phyloP scores from a whole-genome alignment of 164 flowering plant species.

The Annona squamosa region DNA sequence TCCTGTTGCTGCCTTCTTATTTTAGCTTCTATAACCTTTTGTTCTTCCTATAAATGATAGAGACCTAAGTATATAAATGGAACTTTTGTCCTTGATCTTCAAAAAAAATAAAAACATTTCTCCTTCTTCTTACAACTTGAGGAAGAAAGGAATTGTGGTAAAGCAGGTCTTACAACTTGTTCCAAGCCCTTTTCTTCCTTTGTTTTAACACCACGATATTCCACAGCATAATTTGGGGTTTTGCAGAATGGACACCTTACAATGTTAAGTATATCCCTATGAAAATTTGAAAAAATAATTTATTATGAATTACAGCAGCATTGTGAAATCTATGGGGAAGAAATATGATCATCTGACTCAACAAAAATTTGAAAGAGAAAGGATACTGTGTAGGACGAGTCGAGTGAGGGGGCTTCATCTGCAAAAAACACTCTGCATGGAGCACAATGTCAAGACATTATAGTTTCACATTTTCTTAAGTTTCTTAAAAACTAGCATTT shows the following conservation, averaged over 20 bases:
- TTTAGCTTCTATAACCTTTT: conserved; percentile 93
- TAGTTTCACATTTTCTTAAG: no score
- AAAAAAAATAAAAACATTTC: not conserved
- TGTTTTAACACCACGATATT: conserved; percentile 82
- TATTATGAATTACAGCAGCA: not conserved
- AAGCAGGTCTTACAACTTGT: conserved; percentile 67
- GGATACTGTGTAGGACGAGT: conserved; percentile 99
- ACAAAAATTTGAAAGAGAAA: conserved; percentile 16
- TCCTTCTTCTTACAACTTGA: not conserved
- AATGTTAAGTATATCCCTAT: conserved; percentile 35
- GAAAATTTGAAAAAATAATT: not conserved
- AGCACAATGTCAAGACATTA: not conserved
- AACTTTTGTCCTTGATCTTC: not conserved
- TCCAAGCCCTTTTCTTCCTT: conserved; percentile 90
- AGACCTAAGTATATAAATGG: not conserved
- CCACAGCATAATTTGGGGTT: conserved; percentile 89
- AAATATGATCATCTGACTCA: not conserved
- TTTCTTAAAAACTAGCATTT: no score
- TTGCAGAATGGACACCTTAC: conserved; percentile 93
- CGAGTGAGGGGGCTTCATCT: conserved; percentile 92
- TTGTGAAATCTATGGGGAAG: no score
- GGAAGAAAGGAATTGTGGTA: not conserved
- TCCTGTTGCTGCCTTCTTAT: conserved; percentile 87
- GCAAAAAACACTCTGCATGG: conserved; percentile 83
- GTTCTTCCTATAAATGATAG: conserved; percentile 70